phyloP scores from a whole-genome alignment of 2,329 filamentous ascomycete species.

The Ophioceras dolichostomum region DNA sequence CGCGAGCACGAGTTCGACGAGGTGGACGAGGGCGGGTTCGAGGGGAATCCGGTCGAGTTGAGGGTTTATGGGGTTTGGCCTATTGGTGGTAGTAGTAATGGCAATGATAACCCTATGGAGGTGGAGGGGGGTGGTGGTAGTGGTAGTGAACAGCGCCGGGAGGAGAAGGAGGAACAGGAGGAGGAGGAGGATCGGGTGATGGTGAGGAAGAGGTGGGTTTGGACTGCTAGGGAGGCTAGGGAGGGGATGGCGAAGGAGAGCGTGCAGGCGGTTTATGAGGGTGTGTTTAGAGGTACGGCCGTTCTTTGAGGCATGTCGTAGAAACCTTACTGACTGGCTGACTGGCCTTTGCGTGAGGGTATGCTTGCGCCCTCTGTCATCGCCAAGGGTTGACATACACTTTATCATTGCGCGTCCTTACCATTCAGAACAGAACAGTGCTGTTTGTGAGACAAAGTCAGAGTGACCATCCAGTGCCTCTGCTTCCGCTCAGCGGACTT shows the following conservation, averaged over 20 bases:
- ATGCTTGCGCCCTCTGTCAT: too few relatives aligned
- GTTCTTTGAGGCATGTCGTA: not conserved
- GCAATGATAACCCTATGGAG: too few relatives aligned
- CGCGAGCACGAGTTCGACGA: not conserved
- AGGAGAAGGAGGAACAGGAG: too few relatives aligned
- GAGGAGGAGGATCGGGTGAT: not conserved
- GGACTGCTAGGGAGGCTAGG: constrained; percentile 6
- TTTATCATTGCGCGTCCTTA: too few relatives aligned
- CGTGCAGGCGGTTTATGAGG: not conserved
- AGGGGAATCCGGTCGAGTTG: constrained; percentile 5
- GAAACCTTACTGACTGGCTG: not conserved
- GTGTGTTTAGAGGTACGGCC: not conserved
- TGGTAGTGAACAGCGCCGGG: too few relatives aligned
- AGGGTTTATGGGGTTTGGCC: constrained; percentile 6
- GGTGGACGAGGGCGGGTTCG: not conserved
- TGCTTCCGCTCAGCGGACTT: too few relatives aligned
- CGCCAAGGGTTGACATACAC: too few relatives aligned
- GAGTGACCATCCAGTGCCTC: too few relatives aligned
- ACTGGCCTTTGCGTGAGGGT: too few relatives aligned
- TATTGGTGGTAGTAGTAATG: not conserved
- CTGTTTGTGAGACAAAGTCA: not conserved
- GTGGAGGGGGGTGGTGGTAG: too few relatives aligned
- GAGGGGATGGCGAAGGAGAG: constrained; percentile 5
- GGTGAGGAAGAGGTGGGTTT: constrained; percentile 5
- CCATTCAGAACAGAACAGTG: too few relatives aligned